These are phyloP conservation scores for Carex kokanica DNA, from an alignment of 176 grass and related monocot species.

Conservation along the genomic window DNA sequence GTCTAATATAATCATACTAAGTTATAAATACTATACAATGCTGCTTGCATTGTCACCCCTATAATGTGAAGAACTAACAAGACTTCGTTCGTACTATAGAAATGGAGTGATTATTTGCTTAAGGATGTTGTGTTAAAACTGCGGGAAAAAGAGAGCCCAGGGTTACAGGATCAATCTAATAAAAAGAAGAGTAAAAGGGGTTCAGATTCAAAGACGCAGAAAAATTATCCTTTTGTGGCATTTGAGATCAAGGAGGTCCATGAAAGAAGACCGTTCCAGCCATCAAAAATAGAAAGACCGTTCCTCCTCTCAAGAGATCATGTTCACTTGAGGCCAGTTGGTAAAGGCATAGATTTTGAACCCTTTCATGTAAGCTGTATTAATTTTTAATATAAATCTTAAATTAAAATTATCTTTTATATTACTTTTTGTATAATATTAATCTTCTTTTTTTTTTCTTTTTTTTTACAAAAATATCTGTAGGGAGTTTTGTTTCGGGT, in stretches of 20 bases:
- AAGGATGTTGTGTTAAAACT: slow-evolving; percentile 8
- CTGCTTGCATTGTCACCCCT: not conserved
- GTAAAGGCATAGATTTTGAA: not conserved
- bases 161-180: not conserved
- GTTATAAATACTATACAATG: not conserved
- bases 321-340: slow-evolving; percentile 14
- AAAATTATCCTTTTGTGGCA: slow-evolving; percentile 10
- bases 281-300: too few species aligned
- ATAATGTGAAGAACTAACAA: not conserved
- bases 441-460: slow-evolving; percentile 15
- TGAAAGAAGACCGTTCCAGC: slow-evolving; percentile 29
- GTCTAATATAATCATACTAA: not conserved
- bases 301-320: slow-evolving; percentile 43
- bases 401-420: not conserved
- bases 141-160: not conserved
- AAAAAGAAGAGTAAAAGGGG: not conserved
- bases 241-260: slow-evolving; percentile 26
- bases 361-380: slow-evolving; percentile 25
- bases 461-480: not conserved
- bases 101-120: slow-evolving; percentile 33
- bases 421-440: not conserved
- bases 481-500: slow-evolving; percentile 24
- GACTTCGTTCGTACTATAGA: slow-evolving; percentile 21
- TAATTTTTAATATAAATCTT: not conserved
- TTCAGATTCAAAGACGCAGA: not conserved